Conservation (phyloP, 768 basidiomycete genomes). For the Boletellus ananiceps region DNA sequence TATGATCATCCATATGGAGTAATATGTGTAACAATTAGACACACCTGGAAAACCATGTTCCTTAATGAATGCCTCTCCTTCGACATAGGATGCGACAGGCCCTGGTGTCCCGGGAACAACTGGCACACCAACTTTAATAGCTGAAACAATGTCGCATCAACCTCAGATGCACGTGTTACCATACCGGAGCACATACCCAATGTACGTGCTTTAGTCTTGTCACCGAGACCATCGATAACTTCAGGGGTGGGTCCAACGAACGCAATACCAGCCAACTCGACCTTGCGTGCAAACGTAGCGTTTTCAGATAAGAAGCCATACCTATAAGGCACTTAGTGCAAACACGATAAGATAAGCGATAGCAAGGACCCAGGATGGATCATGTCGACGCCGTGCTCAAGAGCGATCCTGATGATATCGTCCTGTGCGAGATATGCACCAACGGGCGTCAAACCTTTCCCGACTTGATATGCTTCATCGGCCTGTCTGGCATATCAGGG, state of each 20-base stretch:
- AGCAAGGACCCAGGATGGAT: slow-evolving; percentile 87
- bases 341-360: neutral
- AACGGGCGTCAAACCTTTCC: slow-evolving; percentile 93
- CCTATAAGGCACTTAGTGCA: slow-evolving; percentile 36
- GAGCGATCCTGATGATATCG: slow-evolving; percentile 92
- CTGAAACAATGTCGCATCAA: slow-evolving; percentile 35
- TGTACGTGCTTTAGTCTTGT: slow-evolving; percentile 96
- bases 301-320: slow-evolving; percentile 99
- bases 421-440: slow-evolving; percentile 97
- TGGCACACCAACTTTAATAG: slow-evolving; percentile 87
- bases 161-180: neutral
- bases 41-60: slow-evolving; percentile 93
- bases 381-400: slow-evolving; percentile 99
- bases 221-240: slow-evolving; percentile 95
- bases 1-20: slow-evolving; percentile 2
- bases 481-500: slow-evolving; percentile 47
- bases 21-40: neutral
- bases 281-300: slow-evolving; percentile 94
- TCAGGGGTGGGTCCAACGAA: slow-evolving; percentile 95
- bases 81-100: slow-evolving; percentile 72
- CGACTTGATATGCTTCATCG: slow-evolving; percentile 98
- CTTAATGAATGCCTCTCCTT: slow-evolving; percentile 85
- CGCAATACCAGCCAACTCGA: slow-evolving; percentile 94
- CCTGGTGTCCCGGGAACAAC: slow-evolving; percentile 99
- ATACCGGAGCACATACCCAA: slow-evolving; percentile 49